A percentile compares a stretch with the other conserved stretches of the same genome.
These are phyloP conservation scores for Rhododendron simsii DNA, from an alignment of 148 eudicot genomes.

Conservation along the genomic window DNA sequence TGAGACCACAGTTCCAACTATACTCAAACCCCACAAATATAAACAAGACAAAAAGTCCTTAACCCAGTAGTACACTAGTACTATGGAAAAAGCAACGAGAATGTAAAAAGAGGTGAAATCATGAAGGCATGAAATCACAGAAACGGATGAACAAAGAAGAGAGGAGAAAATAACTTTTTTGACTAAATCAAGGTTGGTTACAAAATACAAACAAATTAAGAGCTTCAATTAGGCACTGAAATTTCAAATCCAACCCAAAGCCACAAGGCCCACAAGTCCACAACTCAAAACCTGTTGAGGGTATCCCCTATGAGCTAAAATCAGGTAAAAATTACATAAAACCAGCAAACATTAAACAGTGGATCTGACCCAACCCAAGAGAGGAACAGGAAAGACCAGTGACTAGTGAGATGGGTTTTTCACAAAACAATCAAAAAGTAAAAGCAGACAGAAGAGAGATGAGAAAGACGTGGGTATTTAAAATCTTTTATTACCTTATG, in stretches of 20 bases:
- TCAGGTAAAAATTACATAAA: neutral
- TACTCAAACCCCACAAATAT: neutral
- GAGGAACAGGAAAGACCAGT: neutral
- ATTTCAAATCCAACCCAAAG: neutral
- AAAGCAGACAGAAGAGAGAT: slow-evolving; percentile 1
- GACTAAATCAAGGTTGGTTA: neutral
- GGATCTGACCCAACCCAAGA: slow-evolving; percentile 17
- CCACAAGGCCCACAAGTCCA: neutral
- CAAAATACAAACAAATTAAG: neutral
- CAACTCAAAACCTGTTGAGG: neutral
- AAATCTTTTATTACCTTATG: slow-evolving; percentile 42
- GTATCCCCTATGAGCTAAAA: neutral
- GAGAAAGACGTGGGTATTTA: neutral
- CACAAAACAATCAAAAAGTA: slow-evolving; percentile 12
- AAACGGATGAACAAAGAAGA: neutral
- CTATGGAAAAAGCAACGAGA: neutral
- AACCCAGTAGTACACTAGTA: slow-evolving; percentile 5
- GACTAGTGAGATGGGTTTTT: neutral
- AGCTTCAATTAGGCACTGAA: slow-evolving; percentile 5
- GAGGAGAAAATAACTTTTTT: neutral
- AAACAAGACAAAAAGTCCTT: neutral
- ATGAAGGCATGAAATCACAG: slow-evolving; percentile 12
- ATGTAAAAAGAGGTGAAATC: neutral
- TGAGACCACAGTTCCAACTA: neutral
- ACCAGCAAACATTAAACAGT: slow-evolving; percentile 12